Conservation (phyloP, 352 stramenopile genomes). For the Phytophthora multivora region DNA sequence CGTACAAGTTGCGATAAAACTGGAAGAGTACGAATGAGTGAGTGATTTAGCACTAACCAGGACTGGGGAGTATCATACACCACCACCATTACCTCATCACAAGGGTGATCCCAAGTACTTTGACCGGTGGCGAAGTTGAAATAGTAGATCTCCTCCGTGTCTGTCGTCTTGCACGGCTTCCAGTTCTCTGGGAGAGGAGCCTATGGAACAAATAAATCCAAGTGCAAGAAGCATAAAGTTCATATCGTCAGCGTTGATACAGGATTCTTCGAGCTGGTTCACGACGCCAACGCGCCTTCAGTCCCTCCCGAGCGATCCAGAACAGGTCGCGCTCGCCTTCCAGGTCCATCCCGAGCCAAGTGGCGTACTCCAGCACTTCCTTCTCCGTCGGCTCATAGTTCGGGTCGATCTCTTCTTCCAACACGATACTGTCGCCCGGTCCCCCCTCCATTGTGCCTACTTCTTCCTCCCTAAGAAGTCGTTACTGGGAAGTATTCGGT, state of each 20-base stretch:
- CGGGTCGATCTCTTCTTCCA: constrained; percentile 95
- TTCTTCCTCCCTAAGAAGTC: constrained; percentile 1
- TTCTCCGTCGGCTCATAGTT: constrained; percentile 94
- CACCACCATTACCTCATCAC: constrained; percentile 81
- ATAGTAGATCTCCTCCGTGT: constrained; percentile 97
- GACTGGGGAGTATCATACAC: neutral
- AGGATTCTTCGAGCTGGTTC: neutral
- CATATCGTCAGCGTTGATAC: neutral
- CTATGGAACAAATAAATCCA: constrained; percentile 3
- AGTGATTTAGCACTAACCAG: constrained; percentile 1
- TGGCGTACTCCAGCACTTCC: constrained; percentile 94
- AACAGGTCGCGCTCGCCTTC: constrained; percentile 91
- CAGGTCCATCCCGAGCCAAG: constrained; percentile 96
- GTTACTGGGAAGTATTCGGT: constrained; percentile 1
- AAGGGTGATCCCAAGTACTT: constrained; percentile 95
- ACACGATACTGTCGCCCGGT: constrained; percentile 83
- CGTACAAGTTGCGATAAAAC: constrained; percentile 94
- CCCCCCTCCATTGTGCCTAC: constrained; percentile 43
- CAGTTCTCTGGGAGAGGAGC: constrained; percentile 94
- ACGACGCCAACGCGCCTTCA: constrained; percentile 58
- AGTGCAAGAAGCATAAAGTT: neutral
- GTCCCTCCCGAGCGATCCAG: constrained; percentile 94
- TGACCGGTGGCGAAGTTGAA: constrained; percentile 94
- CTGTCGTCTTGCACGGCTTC: constrained; percentile 96
- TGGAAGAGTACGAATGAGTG: constrained; percentile 27